Evolutionary conservation across 1,284 basidiomycete species (phyloP).

Genomic region (Exobasidium cylindrosporum): DNA sequence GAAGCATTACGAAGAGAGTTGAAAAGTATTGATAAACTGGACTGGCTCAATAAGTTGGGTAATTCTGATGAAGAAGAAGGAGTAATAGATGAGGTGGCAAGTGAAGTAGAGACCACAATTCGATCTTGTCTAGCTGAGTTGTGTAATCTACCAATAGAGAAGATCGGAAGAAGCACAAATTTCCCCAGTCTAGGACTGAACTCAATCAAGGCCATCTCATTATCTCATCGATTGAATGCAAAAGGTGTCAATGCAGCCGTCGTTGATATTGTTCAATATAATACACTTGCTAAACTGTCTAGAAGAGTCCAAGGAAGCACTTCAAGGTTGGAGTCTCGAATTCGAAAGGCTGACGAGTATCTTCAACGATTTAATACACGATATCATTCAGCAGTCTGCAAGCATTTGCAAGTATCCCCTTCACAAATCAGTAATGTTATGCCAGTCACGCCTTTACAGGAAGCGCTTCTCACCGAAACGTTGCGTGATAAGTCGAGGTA

Average conservation of each 20-base stretch:
- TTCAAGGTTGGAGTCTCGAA: neutral
- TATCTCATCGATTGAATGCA: slow-evolving; percentile 36
- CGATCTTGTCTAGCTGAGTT: slow-evolving; percentile 35
- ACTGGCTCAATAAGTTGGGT: slow-evolving; percentile 45
- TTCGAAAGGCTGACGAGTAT: neutral
- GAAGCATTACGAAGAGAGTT: slow-evolving; percentile 49
- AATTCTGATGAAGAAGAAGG: slow-evolving; percentile 14
- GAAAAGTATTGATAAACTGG: slow-evolving; percentile 37
- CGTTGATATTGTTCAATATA: slow-evolving; percentile 47
- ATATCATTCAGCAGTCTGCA: neutral
- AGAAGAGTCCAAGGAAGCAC: neutral
- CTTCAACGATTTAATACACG: neutral
- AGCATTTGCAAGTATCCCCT: neutral
- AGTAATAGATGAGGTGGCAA: slow-evolving; percentile 18
- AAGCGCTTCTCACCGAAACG: slow-evolving; percentile 51
- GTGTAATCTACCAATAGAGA: slow-evolving; percentile 32
- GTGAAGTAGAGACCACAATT: slow-evolving; percentile 19
- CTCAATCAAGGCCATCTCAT: slow-evolving; percentile 51
- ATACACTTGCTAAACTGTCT: slow-evolving; percentile 27
- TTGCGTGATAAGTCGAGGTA: slow-evolving; percentile 30
- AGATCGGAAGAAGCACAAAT: slow-evolving; percentile 39
- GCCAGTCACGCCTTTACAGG: slow-evolving; percentile 42
- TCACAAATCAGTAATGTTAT: slow-evolving; percentile 18
- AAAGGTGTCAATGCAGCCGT: slow-evolving; percentile 45
- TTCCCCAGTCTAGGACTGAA: slow-evolving; percentile 50